Evolutionary conservation across 495 filamentous ascomycete species (phyloP), one percentile per base, ranked within the genome.

Genomic region (Penicillium tannophilum): DNA sequence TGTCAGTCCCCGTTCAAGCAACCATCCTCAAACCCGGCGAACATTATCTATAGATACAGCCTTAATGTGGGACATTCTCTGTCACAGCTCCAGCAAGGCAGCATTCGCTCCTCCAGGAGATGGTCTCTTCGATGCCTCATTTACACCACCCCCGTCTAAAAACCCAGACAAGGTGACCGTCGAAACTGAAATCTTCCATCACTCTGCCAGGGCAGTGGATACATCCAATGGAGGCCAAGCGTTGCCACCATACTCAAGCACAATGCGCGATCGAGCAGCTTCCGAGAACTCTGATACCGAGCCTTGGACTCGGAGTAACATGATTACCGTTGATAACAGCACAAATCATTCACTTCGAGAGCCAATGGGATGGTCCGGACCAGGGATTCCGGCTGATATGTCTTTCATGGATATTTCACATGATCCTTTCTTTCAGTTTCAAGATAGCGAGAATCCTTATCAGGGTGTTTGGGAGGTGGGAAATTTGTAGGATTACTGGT

Each of bases 31-130:
- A 19, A 69, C 76, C 9, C 68, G 72, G 31, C 72, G 75, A 47
- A 76, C 76, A 24, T 64, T 76, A 43, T 72, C 76, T 6, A 78
- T 67, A 23, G 59, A 72, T 41, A 72, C 76, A 4, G 68, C 73
- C 6, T 50, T 78, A n/a, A 78, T 78, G 76, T 78, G 76, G 76
- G 74, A 77, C 23, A 73, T 76, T 24, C 67, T 78, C 8, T 68
- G 72, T 11, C 69, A 75, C 52, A 72, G 62, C 47, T 69, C 68
- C 10, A 55, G 63, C 3, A 59, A 58, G 17, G 55, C 55, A 1
- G 42, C 54, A 9, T 63, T 47, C 7, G 43, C 45, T 26, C 57
- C 62, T 19, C 42, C 65, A 3, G 62, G 64, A 1, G 63, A 60
- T 7, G 61, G 65, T 19, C 61, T 74, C 10, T 64, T 74, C 6